A percentile compares a stretch with the other conserved stretches of the same genome.
Conservation (phyloP, 768 basidiomycete genomes). For the Pisolithus marmoratus region DNA sequence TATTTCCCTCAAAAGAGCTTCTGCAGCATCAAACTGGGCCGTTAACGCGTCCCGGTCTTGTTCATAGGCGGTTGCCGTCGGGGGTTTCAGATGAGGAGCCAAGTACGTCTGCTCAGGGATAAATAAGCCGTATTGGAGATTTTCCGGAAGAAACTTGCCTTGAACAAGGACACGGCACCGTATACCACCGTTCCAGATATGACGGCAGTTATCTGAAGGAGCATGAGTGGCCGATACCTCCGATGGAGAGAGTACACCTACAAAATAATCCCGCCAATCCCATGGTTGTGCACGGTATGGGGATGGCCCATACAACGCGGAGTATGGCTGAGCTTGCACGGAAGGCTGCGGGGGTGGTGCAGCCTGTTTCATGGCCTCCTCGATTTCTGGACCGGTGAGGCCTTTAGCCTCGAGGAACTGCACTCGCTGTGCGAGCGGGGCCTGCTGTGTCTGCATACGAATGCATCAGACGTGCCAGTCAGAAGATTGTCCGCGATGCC, state of each 20-base stretch:
- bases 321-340: constrained; percentile 26
- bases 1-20: constrained; percentile 74
- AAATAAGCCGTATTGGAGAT: neutral
- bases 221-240: constrained; percentile 15
- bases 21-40: constrained; percentile 87
- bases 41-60: constrained; percentile 78
- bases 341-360: constrained; percentile 8
- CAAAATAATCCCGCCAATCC: constrained; percentile 99
- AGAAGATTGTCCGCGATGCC: too few species aligned
- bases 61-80: constrained; percentile 83
- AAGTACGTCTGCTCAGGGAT: constrained; percentile 70
- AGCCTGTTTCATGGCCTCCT: constrained; percentile 70
- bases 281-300: constrained; percentile 47
- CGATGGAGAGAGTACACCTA: constrained; percentile 34
- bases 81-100: constrained; percentile 85
- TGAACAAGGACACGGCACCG: constrained; percentile 73
- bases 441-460: constrained; percentile 57
- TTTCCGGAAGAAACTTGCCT: constrained; percentile 37
- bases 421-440: constrained; percentile 77
- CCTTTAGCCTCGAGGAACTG: constrained; percentile 97
- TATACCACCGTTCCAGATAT: constrained; percentile 83
- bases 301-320: constrained; percentile 39
- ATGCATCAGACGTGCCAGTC: constrained; percentile 6
- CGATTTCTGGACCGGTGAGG: constrained; percentile 76
- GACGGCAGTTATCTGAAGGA: constrained; percentile 78